These are phyloP conservation scores for Moesziomyces antarcticus DNA, from an alignment of 1,284 basidiomycete species.

Conservation along the genomic window DNA sequence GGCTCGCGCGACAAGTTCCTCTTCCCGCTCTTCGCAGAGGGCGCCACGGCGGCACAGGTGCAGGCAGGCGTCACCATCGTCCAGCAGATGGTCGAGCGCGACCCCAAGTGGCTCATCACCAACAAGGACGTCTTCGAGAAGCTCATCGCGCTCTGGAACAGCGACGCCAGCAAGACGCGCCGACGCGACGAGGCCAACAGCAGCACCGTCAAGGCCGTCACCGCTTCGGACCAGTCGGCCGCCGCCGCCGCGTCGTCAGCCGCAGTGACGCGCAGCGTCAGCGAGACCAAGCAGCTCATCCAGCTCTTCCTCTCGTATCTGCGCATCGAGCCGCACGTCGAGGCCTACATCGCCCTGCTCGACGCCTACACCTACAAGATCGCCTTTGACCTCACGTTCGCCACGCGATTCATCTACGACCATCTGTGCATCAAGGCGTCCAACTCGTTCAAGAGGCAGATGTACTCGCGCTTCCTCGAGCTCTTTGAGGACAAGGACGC, in stretches of 20 bases:
- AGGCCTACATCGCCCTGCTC: slow-evolving; percentile 88
- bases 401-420: slow-evolving; percentile 88
- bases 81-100: slow-evolving; percentile 77
- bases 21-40: slow-evolving; percentile 55
- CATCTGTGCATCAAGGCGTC: slow-evolving; percentile 77
- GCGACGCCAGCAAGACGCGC: slow-evolving; percentile 44
- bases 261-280: slow-evolving; percentile 45
- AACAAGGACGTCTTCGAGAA: slow-evolving; percentile 64
- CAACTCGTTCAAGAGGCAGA: slow-evolving; percentile 79
- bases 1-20: slow-evolving; percentile 42
- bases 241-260: slow-evolving; percentile 2
- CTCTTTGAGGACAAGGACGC: slow-evolving; percentile 80
- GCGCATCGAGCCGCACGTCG: slow-evolving; percentile 79
- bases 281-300: slow-evolving; percentile 82
- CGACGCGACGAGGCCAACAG: slow-evolving; percentile 55
- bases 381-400: slow-evolving; percentile 82
- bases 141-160: slow-evolving; percentile 68
- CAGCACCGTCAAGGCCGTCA: slow-evolving; percentile 32
- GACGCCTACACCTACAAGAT: slow-evolving; percentile 83
- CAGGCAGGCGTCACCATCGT: slow-evolving; percentile 76
- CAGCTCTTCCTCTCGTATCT: slow-evolving; percentile 66
- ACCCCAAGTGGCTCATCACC: slow-evolving; percentile 77
- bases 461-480: slow-evolving; percentile 84
- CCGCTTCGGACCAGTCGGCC: slow-evolving; percentile 12
- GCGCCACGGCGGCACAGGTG: slow-evolving; percentile 40